Evolutionary conservation across 352 stramenopile species (phyloP), one percentile per base, ranked within the genome.

Genomic region (Lagenidium sp.): DNA sequence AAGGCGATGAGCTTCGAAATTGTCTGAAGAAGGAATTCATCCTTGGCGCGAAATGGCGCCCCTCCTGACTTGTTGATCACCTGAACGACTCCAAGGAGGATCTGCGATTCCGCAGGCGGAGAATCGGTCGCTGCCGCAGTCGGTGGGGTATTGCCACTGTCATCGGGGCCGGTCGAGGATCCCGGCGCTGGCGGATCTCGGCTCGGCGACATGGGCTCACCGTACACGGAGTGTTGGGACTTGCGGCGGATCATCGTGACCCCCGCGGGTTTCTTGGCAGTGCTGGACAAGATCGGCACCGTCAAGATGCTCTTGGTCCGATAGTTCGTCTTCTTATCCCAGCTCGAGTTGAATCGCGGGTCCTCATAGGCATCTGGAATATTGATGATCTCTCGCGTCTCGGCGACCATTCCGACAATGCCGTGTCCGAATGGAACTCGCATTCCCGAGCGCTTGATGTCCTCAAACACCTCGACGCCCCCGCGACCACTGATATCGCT

Each of bases 41-140:
- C 77, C 39, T 86, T 86, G n/a, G 71, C 53, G 15, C 71, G 75
- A 54, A 89, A 89, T 19, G 73, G 70, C 11, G 77, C 73, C 7
- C 73, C 77, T 16, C 77, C 73, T 0, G 77, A 82, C 29, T 89
- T 89, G 55, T 86, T 89, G 47, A 86, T 89, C 8, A 89, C 76
- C 31, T 89, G 77, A 2, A 89, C 73, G 7, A 89, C 77, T 19
- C 77, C 77, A 2, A 89, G 53, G 4, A 89, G 55, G 6, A 38
- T 70, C 13, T 76, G 62, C 1, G n/a, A 10, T 20, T 46, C 0
- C 7, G 25, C 22, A n/a, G n/a, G n/a, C n/a, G n/a, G n/a, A n/a
- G n/a, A n/a, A n/a, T n/a, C n/a, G n/a, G n/a, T n/a, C n/a, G n/a
- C n/a, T n/a, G n/a, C n/a, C n/a, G n/a, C n/a, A n/a, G n/a, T n/a